Base-by-base conservation (phyloP, 2,329 filamentous ascomycete species). In the Aspergillus pseudotamarii region DNA sequence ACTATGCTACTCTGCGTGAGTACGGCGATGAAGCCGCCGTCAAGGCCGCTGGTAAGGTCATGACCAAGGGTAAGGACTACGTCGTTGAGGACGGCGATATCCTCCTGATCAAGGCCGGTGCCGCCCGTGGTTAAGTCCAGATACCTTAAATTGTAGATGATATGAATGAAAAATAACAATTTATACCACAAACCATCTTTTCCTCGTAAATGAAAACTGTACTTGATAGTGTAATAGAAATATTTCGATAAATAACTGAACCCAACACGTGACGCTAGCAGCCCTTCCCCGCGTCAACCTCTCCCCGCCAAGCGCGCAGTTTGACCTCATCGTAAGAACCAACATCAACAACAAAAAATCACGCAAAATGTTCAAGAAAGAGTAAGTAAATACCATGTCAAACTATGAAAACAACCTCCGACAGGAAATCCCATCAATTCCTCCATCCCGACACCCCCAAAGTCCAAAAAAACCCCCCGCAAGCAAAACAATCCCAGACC, bases 11-110 rank as follows among this genome's bases (percentile, higher is more conserved):
- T 2, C 83, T 99, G 59, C 93, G 90, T 82, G 95, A 98, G 81
- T 83, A 91, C 56, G 94, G 94, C 58, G 93, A 96, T 68, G 95
- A 99, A 83, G 84, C 88, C 28, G 88, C 91, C 70, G 91, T 97
- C 70, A 96, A 94, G 85, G 88, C 94, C 30, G 94, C 94, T 80
- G 95, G 95, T 73, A 99, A 99, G 85, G 80, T 99, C 69, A 92
- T 97, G 90, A 98, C 94, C 63, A 99, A 99, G 86, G 95, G 95
- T 76, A 98, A 98, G 84, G 94, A 98, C 58, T 98, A 99, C 78
- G 87, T 81, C 57, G 79, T 83, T 34, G 78, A 82, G 72, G 83
- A 84, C 68, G 82, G 82, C 57, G 82, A 90, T 75, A 87, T 90
- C 71, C 78, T 97, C 70, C 87, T 97, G 73, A 93, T 97, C 86